Base-by-base conservation (phyloP, 2,329 filamentous ascomycete species). In the Ilyonectria destructans region DNA sequence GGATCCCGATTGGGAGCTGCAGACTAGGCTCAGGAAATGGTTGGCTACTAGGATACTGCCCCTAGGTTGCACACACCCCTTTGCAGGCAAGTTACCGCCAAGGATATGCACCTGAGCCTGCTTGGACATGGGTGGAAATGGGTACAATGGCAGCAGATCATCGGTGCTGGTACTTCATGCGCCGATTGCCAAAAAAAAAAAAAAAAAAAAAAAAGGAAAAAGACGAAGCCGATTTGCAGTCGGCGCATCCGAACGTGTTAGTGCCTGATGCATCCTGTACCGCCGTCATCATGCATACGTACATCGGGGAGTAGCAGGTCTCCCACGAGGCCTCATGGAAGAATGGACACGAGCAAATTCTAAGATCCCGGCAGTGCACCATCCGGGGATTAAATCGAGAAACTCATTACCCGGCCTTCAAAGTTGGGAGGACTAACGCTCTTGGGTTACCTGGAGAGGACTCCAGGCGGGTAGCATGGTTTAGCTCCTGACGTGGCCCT, bases 31-130 rank as follows among this genome's bases (percentile, higher is more conserved):
- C 51, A 33, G 58, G 43, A 46, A 65, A 55, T 65, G 57, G 51
- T 46, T 59, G 62, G 56, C 55, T 37, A 64, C 31, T 45, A 23
- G 55, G 31, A 51, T 45, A 31, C 51, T 54, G 51, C n/a, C 9
- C 59, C 31, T 49, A 35, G 61, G 58, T 61, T 48, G 48, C 67
- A 67, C 59, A 62, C 56, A 56, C 63, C 66, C 66, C 62, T 63
- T 62, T 48, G 56, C 55, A 54, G 33, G 55, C 60, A 40, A 63
- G 60, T 66, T 61, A 37, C 45, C 35, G 59, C 67, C 69, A 65
- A 65, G 67, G 62, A 40, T 21, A 15, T 55, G 48, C 48, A 33
- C 63, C 33, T 35, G 51, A 40, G 56, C 43, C 57, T 57, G 48
- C 43, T 61, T 61, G 63, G 51, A 35, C n/a, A 33, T 45, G 45